Evolutionary conservation across 2,329 filamentous ascomycete genomes (phyloP).

Genomic region (Colletotrichum higginsianum): DNA sequence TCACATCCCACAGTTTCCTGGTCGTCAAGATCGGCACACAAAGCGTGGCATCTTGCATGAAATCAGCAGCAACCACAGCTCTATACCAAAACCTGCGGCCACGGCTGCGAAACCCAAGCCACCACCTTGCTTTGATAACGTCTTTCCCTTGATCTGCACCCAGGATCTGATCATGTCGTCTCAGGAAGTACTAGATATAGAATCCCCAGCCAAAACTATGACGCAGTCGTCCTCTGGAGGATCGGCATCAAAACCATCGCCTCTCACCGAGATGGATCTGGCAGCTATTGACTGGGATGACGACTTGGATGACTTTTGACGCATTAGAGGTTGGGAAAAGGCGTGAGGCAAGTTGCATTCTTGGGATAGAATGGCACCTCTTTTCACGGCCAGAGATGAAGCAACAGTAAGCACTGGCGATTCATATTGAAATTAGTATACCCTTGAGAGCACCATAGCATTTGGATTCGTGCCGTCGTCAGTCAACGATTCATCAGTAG

Average conservation of each 20-base stretch:
- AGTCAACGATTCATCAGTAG: background rate
- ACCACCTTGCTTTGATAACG: background rate
- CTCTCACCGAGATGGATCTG: conserved; percentile 30
- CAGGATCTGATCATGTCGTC: conserved; percentile 64
- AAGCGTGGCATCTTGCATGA: conserved; percentile 12
- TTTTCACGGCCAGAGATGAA: background rate
- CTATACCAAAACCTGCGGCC: background rate
- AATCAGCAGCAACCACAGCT: conserved; percentile 13
- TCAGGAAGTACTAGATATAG: conserved; percentile 62
- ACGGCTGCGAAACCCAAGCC: conserved; percentile 1
- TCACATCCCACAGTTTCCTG: background rate
- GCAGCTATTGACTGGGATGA: conserved; percentile 40
- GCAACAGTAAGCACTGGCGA: background rate
- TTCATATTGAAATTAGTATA: conserved; percentile 20
- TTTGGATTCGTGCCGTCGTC: background rate
- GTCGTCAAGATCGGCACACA: conserved; percentile 2
- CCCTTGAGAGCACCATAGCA: conserved; percentile 10
- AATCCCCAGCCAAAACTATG: conserved; percentile 45
- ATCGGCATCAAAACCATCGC: background rate
- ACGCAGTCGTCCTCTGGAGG: conserved; percentile 20
- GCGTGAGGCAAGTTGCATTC: background rate
- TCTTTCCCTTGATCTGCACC: conserved; percentile 57
- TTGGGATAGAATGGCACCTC: background rate
- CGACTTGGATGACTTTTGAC: conserved; percentile 41
- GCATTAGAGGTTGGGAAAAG: background rate